Evolutionary conservation across 2,329 filamentous ascomycete genomes (phyloP).

Genomic region (Fusarium solani-melongenae): DNA sequence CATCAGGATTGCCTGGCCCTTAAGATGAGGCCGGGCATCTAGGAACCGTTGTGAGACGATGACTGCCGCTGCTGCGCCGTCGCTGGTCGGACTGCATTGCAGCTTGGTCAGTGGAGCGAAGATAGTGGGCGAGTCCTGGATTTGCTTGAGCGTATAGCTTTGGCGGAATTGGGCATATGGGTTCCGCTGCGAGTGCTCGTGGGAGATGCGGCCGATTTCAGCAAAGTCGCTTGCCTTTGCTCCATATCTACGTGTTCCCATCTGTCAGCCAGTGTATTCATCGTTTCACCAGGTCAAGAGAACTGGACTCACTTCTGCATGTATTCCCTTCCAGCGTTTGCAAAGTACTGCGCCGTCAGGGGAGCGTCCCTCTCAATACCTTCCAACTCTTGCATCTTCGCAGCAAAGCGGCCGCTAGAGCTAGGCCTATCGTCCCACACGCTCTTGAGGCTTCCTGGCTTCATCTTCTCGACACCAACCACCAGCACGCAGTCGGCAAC

Average conservation of each 20-base stretch:
- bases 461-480: conserved; percentile 99
- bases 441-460: conserved; percentile 82
- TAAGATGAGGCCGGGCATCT: conserved; percentile 83
- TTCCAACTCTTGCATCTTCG: conserved; percentile 75
- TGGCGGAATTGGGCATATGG: conserved; percentile 97
- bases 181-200: conserved; percentile 89
- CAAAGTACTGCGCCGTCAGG: conserved; percentile 91
- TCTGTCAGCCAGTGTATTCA: no score
- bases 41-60: conserved; percentile 91
- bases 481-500: conserved; percentile 92
- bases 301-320: no score
- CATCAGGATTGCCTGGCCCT: conserved; percentile 75
- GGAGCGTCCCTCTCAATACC: conserved; percentile 84
- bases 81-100: conserved; percentile 97
- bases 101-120: conserved; percentile 92
- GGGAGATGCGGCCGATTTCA: conserved; percentile 93
- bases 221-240: conserved; percentile 88
- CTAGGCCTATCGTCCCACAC: conserved; percentile 88
- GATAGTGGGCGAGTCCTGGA: conserved; percentile 80
- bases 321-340: conserved; percentile 92
- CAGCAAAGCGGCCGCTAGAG: conserved; percentile 73
- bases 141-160: conserved; percentile 88
- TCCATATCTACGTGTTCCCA: no score
- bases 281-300: no score
- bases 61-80: conserved; percentile 89